Percentiles rank a stretch among this genome's conserved stretches.
These are phyloP conservation scores for Claviceps sp. DNA, from an alignment of 2,329 filamentous ascomycete genomes.

Conservation along the genomic window DNA sequence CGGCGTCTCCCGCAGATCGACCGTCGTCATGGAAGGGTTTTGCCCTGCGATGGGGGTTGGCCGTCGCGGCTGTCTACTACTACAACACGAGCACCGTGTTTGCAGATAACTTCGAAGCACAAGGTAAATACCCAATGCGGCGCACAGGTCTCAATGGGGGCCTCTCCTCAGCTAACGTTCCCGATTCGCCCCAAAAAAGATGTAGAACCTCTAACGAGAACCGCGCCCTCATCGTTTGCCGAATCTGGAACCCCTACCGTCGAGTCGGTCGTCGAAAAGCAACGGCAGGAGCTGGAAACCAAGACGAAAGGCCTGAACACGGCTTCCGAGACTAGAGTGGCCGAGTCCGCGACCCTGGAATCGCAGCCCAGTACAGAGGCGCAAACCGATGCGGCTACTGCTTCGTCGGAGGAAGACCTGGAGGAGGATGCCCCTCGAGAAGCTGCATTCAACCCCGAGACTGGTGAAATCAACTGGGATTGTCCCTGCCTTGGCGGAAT, in stretches of 20 bases:
- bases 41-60: constrained; percentile 59
- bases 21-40: constrained; percentile 73
- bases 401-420: constrained; percentile 35
- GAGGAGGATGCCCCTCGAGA: constrained; percentile 76
- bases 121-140: neutral
- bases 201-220: constrained; percentile 10
- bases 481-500: constrained; percentile 95
- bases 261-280: constrained; percentile 53
- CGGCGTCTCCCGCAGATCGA: constrained; percentile 40
- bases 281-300: constrained; percentile 33
- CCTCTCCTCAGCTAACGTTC: neutral
- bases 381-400: constrained; percentile 13
- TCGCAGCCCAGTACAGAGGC: constrained; percentile 15
- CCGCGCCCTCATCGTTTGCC: constrained; percentile 37
- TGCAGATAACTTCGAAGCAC: constrained; percentile 57
- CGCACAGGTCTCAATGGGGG: neutral
- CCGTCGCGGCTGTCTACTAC: constrained; percentile 69
- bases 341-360: constrained; percentile 11
- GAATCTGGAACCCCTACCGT: constrained; percentile 49
- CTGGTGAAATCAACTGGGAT: constrained; percentile 99
- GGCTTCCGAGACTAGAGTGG: constrained; percentile 7
- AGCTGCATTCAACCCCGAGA: constrained; percentile 95
- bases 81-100: constrained; percentile 87
- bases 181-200: neutral
- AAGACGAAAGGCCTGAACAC: constrained; percentile 16